Conservation (phyloP, 768 basidiomycete species). For the Pleurotus giganteus region DNA sequence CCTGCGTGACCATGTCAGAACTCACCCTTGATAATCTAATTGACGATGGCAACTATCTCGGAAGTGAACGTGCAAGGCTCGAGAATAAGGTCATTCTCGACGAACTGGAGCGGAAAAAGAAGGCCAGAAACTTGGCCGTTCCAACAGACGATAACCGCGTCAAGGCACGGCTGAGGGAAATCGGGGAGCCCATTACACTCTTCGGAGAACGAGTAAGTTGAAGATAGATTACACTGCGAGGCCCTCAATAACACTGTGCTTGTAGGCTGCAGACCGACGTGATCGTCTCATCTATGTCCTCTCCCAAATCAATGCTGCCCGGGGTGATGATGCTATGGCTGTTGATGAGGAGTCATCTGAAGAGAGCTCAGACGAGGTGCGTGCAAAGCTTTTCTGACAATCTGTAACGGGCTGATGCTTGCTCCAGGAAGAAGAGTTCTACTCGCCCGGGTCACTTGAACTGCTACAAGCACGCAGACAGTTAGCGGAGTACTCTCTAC, state of each 20-base stretch:
- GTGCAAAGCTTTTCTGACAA: slow-evolving; percentile 13
- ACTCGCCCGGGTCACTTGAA: slow-evolving; percentile 86
- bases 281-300: slow-evolving; percentile 94
- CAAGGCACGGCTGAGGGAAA: slow-evolving; percentile 82
- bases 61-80: slow-evolving; percentile 69
- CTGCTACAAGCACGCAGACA: slow-evolving; percentile 81
- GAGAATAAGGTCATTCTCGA: slow-evolving; percentile 89
- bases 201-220: slow-evolving; percentile 94
- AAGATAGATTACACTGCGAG: not conserved
- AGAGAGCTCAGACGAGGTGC: slow-evolving; percentile 76
- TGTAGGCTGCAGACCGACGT: slow-evolving; percentile 91
- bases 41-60: slow-evolving; percentile 76
- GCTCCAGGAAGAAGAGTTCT: slow-evolving; percentile 88
- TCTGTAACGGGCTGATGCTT: slow-evolving; percentile 5
- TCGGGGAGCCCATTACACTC: slow-evolving; percentile 95
- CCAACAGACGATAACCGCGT: slow-evolving; percentile 97
- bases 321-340: slow-evolving; percentile 77
- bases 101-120: slow-evolving; percentile 97
- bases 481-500: slow-evolving; percentile 92
- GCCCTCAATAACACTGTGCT: slow-evolving; percentile 14
- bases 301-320: slow-evolving; percentile 88
- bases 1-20: slow-evolving; percentile 70
- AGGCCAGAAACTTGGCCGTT: slow-evolving; percentile 88
- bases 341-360: slow-evolving; percentile 69
- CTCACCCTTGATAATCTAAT: slow-evolving; percentile 72